Conservation (phyloP, 2,329 filamentous ascomycete species). For the Trichoderma gracile region DNA sequence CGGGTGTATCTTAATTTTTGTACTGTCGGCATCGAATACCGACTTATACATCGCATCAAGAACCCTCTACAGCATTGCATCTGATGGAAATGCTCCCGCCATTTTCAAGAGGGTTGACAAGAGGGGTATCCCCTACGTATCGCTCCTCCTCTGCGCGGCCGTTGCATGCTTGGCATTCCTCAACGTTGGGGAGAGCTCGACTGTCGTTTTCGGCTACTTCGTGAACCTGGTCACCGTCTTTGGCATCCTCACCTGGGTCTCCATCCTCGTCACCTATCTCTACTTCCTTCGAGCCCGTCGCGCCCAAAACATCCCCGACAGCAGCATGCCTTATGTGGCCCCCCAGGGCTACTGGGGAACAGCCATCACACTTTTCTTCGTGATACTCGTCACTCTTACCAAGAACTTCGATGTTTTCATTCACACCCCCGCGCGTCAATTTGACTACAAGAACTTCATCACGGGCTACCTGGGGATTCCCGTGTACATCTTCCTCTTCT, state of each 20-base stretch:
- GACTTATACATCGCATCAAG: conserved; percentile 75
- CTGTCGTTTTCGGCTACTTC: conserved; percentile 61
- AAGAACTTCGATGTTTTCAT: conserved; percentile 81
- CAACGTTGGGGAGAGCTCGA: conserved; percentile 48
- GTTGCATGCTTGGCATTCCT: conserved; percentile 70
- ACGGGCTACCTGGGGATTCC: conserved; percentile 77
- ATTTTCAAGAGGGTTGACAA: conserved; percentile 72
- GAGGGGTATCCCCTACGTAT: conserved; percentile 68
- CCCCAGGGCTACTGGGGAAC: conserved; percentile 73
- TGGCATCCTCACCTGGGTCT: conserved; percentile 67
- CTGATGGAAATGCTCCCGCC: conserved; percentile 68
- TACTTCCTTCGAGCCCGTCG: conserved; percentile 63
- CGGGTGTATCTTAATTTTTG: conserved; percentile 71
- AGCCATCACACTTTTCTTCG: conserved; percentile 67
- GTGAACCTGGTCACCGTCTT: conserved; percentile 69
- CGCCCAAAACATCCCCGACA: conserved; percentile 59
- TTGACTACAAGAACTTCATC: conserved; percentile 75
- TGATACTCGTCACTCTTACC: conserved; percentile 71
- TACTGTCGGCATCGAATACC: conserved; percentile 75
- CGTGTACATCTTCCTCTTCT: conserved; percentile 68
- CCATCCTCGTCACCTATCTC: conserved; percentile 67
- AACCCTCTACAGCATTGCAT: conserved; percentile 71
- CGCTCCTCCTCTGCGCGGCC: conserved; percentile 60
- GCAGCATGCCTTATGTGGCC: conserved; percentile 62
- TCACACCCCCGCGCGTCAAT: conserved; percentile 50